Percentiles rank a stretch among this genome's conserved stretches.
Conservation (phyloP, 1,284 basidiomycete genomes). For the Xanthoconium separans region DNA sequence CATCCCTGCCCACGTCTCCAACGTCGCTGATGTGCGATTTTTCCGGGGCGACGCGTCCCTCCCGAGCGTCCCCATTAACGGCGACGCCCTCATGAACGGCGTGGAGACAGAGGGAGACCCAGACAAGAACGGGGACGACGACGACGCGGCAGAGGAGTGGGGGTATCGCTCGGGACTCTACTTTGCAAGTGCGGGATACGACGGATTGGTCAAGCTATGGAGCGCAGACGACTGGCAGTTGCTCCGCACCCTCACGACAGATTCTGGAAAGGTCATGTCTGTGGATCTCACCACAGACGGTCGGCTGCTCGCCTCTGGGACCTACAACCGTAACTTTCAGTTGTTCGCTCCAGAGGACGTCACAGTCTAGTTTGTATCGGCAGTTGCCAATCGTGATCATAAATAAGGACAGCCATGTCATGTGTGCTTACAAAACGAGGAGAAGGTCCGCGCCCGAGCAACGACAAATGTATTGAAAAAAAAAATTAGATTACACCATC, state of each 20-base stretch:
- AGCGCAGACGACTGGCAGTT: constrained; percentile 98
- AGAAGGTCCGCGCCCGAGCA: constrained; percentile 8
- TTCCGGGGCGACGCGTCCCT: constrained; percentile 61
- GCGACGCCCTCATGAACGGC: constrained; percentile 40
- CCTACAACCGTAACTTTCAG: constrained; percentile 93
- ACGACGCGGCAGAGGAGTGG: constrained; percentile 53
- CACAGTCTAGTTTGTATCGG: constrained; percentile 26
- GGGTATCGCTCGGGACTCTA: constrained; percentile 84
- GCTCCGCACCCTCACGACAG: constrained; percentile 84
- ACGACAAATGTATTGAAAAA: constrained; percentile 12
- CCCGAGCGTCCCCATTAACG: constrained; percentile 29
- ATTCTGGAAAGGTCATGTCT: constrained; percentile 97
- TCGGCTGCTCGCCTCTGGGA: constrained; percentile 84
- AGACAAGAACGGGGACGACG: constrained; percentile 29
- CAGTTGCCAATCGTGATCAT: constrained; percentile 22
- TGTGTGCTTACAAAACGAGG: constrained; percentile 16
- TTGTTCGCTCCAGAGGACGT: constrained; percentile 75
- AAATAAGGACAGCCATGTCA: constrained; percentile 10
- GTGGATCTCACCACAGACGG: constrained; percentile 87
- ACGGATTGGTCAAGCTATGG: constrained; percentile 95
- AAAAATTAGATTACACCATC: constrained; percentile 61
- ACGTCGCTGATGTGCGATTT: constrained; percentile 94
- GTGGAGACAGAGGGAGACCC: constrained; percentile 22
- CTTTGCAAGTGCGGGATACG: constrained; percentile 93
- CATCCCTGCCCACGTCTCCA: constrained; percentile 93